Evolutionary conservation across 768 basidiomycete genomes (phyloP), one percentile per base, ranked within the genome.

Genomic region (Naematelia aurantialba): DNA sequence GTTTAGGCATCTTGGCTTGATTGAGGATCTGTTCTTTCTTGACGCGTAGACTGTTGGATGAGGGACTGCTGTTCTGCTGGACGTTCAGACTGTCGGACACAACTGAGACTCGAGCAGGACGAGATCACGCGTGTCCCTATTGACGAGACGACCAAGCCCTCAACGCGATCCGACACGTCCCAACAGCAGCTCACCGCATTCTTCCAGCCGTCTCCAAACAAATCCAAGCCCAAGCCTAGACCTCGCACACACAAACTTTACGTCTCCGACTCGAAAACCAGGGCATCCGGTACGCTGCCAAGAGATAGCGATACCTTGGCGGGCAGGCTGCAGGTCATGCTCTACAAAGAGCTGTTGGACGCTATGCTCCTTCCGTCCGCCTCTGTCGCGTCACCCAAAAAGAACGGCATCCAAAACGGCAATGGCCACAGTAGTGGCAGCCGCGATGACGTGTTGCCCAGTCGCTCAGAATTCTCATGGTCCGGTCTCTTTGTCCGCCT

Each of bases 251-350:
- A 78, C 57, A 58, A 66, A 21, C 59, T 79, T 3, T 70, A 63
- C 56, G 49, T 79, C 5, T 76, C 74, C 21, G 79, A 79, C 55
- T 75, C 73, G 24, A 79, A 79, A 49, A 79, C 79, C 12, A 56
- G 79, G 12, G 65, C 67, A 1, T 61, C 61, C 12, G 68, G 66
- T 1, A 68, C 66, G 1, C 30, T 79, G 21, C 79, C 79, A 0
- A 52, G 56, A n/a, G 69, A 72, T n/a, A 63, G 68, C 19, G 75
- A 77, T 63, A 70, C 73, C 17, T 34, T 69, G 13, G 67, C 74
- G 5, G 77, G 76, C 1, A 68, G 63, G 51, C 58, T 76, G 14
- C 78, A 78, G 59, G 68, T 77, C 26, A 78, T 78, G 78, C 60
- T 78, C 27, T 78, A 78, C 66, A 77, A 78, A 54, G 77, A 76